phyloP scores from a whole-genome alignment of 305 asterid species.

The Rubia peregrina region DNA sequence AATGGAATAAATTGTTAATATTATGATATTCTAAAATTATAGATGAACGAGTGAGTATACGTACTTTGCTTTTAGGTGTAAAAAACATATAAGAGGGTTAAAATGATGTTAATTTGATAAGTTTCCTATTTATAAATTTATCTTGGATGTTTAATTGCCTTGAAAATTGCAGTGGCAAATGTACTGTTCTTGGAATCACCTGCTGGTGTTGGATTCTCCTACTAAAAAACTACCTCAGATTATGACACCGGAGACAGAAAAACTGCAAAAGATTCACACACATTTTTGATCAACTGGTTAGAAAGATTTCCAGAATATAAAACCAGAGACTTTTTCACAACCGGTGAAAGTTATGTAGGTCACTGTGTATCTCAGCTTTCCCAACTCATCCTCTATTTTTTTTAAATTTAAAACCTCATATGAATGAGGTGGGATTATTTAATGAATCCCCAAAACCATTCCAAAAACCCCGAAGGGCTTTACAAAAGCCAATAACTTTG shows the following conservation, averaged over 20 bases:
- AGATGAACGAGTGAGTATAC: too few species aligned
- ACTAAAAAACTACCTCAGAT: constrained; percentile 39
- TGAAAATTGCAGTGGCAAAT: constrained; percentile 33
- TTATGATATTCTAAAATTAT: too few species aligned
- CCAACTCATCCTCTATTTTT: constrained; percentile 23
- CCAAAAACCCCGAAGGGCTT: too few species aligned
- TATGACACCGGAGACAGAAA: constrained; percentile 32
- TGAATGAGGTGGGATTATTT: too few species aligned
- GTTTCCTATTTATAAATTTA: too few species aligned
- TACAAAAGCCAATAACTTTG: too few species aligned
- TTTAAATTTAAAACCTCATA: too few species aligned
- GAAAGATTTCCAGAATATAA: constrained; percentile 51
- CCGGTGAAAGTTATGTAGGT: constrained; percentile 52
- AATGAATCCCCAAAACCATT: too few species aligned
- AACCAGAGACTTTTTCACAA: constrained; percentile 34
- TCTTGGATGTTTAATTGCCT: background rate
- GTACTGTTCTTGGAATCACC: constrained; percentile 53
- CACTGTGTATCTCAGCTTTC: constrained; percentile 55
- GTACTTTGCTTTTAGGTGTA: too few species aligned
- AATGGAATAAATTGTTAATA: too few species aligned
- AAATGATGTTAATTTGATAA: too few species aligned
- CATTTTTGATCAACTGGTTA: constrained; percentile 45
- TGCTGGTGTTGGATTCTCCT: constrained; percentile 52
- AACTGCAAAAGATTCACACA: constrained; percentile 37
- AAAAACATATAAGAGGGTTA: too few species aligned